phyloP scores from a whole-genome alignment of 768 basidiomycete species.

The Calocera viscosa region DNA sequence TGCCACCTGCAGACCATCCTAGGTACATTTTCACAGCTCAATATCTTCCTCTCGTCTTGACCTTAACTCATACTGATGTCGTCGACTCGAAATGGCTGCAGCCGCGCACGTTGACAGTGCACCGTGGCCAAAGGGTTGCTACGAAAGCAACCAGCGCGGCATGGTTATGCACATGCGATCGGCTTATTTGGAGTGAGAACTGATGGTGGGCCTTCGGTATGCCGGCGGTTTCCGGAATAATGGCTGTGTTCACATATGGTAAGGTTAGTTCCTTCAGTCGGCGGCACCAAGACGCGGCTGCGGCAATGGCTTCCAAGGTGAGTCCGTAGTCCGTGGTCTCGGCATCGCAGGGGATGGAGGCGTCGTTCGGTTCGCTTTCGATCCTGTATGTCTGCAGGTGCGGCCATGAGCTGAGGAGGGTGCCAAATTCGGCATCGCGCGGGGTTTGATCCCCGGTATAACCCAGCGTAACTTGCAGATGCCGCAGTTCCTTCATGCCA shows the following conservation, averaged over 20 bases:
- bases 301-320: background rate
- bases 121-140: background rate
- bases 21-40: no score
- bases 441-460: background rate
- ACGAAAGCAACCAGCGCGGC: background rate
- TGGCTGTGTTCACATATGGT: background rate
- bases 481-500: background rate
- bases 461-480: background rate
- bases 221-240: background rate
- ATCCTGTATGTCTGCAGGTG: background rate
- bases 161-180: background rate
- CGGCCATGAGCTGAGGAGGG: background rate
- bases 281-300: background rate
- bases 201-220: background rate
- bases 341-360: background rate
- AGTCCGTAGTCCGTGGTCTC: background rate
- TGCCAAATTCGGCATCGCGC: background rate
- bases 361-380: slow-evolving; percentile 7
- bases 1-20: no score
- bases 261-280: background rate
- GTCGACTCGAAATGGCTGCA: background rate
- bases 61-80: background rate
- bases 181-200: background rate
- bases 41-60: no score
- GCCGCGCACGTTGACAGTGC: background rate